These are phyloP conservation scores for Ceraceosorus guamensis DNA, from an alignment of 1,284 basidiomycete species.

Conservation along the genomic window DNA sequence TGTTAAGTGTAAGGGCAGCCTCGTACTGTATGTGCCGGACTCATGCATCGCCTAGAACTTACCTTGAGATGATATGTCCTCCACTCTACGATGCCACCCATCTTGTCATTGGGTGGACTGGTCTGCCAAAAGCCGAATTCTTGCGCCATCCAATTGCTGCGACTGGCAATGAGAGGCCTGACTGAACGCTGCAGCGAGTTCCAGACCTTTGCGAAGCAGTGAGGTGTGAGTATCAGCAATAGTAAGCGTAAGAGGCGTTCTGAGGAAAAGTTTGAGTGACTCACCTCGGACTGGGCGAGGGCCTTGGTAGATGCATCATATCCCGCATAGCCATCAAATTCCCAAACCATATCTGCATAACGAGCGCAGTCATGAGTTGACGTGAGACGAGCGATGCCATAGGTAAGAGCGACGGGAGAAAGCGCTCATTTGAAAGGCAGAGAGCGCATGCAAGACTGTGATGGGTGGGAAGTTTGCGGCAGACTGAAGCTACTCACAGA, in stretches of 20 bases:
- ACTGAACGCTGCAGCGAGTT: conserved; percentile 7
- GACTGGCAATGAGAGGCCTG: conserved; percentile 20
- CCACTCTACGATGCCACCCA: conserved; percentile 34
- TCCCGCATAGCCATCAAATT: conserved; percentile 41
- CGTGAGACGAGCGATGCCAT: background rate
- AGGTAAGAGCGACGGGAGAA: too few species aligned
- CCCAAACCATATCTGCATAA: conserved; percentile 39
- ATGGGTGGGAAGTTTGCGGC: background rate
- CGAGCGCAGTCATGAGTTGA: too few species aligned
- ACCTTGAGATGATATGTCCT: conserved; percentile 40
- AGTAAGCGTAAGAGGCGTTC: too few species aligned
- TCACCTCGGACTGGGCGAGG: conserved; percentile 14
- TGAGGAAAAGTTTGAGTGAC: background rate
- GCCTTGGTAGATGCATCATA: conserved; percentile 31
- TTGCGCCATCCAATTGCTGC: conserved; percentile 43
- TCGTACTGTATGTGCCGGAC: background rate
- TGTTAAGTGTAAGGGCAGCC: background rate
- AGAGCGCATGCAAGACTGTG: too few species aligned
- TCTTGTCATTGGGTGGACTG: conserved; percentile 16
- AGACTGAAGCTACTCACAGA: conserved; percentile 18
- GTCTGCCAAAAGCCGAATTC: conserved; percentile 46
- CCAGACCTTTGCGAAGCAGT: too few species aligned
- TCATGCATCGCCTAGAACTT: background rate
- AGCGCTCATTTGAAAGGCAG: too few species aligned
- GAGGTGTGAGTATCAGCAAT: too few species aligned